phyloP scores from a whole-genome alignment of 805 yeast genomes.

The Hemisphaericaspora nanyangensis region DNA sequence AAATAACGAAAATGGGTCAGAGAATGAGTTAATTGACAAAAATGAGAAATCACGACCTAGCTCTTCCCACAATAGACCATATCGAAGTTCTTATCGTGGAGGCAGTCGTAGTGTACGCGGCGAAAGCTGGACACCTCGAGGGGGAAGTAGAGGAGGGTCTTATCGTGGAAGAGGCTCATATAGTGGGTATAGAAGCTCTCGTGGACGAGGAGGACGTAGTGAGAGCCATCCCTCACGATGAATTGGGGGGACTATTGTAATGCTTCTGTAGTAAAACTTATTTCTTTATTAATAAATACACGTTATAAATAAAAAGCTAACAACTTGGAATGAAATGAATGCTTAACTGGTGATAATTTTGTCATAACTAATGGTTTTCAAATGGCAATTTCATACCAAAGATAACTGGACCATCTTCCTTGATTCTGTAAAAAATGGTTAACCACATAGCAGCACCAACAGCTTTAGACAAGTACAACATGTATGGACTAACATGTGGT shows the following conservation, averaged over 20 bases:
- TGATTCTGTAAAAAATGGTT: conserved; percentile 78
- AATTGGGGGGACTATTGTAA: no score
- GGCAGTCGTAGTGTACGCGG: no score
- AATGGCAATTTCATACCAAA: conserved; percentile 41
- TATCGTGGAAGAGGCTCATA: conserved; percentile 10
- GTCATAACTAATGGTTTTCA: conserved; percentile 29
- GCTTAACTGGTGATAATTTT: no score
- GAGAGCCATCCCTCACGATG: conserved; percentile 1
- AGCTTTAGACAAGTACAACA: conserved; percentile 57
- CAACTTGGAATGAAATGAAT: neutral
- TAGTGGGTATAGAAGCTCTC: conserved; percentile 12
- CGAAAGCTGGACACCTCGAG: neutral
- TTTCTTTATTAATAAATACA: neutral
- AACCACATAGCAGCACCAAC: conserved; percentile 89
- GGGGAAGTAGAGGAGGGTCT: conserved; percentile 8
- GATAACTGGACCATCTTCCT: conserved; percentile 67
- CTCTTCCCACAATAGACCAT: neutral
- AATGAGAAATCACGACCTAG: no score
- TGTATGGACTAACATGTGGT: conserved; percentile 60
- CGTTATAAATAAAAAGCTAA: no score
- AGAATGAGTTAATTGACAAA: neutral
- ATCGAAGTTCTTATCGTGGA: conserved; percentile 2
- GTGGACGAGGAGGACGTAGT: conserved; percentile 15
- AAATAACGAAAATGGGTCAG: conserved; percentile 1
- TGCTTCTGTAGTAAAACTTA: no score